These are phyloP conservation scores for Penicillium rolfsii DNA, from an alignment of 2,329 filamentous ascomycete genomes.

Conservation along the genomic window DNA sequence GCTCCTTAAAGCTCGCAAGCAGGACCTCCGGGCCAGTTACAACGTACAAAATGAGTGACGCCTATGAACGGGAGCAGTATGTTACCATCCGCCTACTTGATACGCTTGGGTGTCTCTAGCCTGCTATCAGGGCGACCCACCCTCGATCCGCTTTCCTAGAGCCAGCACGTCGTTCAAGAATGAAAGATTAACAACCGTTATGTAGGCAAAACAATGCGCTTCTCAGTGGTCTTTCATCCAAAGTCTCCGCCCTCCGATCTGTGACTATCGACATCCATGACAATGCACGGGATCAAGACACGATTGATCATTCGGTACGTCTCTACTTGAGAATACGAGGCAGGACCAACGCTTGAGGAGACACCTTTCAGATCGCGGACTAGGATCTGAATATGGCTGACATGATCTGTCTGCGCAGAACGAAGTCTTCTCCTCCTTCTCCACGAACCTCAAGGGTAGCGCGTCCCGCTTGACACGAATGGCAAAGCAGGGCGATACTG, in stretches of 20 bases:
- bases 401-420: conserved; percentile 53
- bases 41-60: conserved; percentile 65
- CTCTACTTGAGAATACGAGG: conserved; percentile 1
- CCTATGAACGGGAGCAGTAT: conserved; percentile 74
- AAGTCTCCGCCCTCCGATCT: conserved; percentile 87
- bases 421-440: conserved; percentile 90
- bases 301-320: conserved; percentile 83
- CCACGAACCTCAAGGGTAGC: conserved; percentile 78
- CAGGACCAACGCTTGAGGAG: neutral
- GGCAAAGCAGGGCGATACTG: conserved; percentile 86
- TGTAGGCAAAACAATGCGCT: conserved; percentile 87
- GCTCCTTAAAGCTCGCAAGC: neutral
- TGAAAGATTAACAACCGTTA: conserved; percentile 1
- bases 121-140: neutral
- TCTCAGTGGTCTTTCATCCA: conserved; percentile 84
- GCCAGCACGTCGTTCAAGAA: neutral
- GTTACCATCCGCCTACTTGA: conserved; percentile 13
- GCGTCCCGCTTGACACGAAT: conserved; percentile 82
- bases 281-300: conserved; percentile 82
- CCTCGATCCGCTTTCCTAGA: conserved; percentile 1
- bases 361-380: too few relatives aligned
- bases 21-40: neutral
- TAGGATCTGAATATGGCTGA: conserved; percentile 6
- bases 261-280: conserved; percentile 99
- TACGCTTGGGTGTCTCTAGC: neutral